These are phyloP conservation scores for Clathrus columnatus DNA, from an alignment of 768 basidiomycete genomes.

Conservation along the genomic window DNA sequence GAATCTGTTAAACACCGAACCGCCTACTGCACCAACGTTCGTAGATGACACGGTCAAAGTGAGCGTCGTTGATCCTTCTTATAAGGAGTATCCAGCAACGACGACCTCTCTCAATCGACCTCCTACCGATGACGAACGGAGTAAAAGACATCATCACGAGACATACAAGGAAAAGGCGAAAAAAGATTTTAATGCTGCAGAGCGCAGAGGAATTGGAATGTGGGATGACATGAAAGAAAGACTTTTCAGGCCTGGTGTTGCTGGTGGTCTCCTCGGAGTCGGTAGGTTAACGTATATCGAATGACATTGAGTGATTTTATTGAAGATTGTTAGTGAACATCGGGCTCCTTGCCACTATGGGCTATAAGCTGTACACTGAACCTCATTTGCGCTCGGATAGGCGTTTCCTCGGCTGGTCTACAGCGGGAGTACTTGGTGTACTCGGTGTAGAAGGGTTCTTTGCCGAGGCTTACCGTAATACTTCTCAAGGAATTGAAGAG, in stretches of 20 bases:
- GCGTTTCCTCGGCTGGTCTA: slow-evolving; percentile 40
- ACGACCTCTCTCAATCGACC: slow-evolving; percentile 6
- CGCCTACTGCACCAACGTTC: slow-evolving; percentile 28
- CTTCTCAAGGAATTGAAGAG: slow-evolving; percentile 48
- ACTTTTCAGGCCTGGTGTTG: slow-evolving; percentile 57
- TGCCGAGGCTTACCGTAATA: slow-evolving; percentile 51
- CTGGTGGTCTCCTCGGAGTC: slow-evolving; percentile 64
- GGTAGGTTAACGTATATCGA: slow-evolving; percentile 45
- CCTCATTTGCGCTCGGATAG: slow-evolving; percentile 54
- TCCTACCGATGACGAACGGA: slow-evolving; percentile 3
- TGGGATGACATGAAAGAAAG: slow-evolving; percentile 45
- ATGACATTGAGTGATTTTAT: not conserved
- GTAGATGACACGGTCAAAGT: slow-evolving; percentile 45
- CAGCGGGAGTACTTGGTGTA: slow-evolving; percentile 47
- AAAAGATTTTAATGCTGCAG: slow-evolving; percentile 32
- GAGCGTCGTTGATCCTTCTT: slow-evolving; percentile 44
- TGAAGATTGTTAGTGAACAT: slow-evolving; percentile 50
- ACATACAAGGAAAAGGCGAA: slow-evolving; percentile 23
- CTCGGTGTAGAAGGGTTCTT: slow-evolving; percentile 55
- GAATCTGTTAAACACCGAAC: slow-evolving; percentile 44
- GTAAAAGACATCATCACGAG: not conserved
- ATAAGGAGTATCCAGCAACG: slow-evolving; percentile 33
- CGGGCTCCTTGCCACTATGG: slow-evolving; percentile 53
- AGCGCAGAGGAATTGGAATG: slow-evolving; percentile 43
- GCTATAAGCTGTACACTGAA: slow-evolving; percentile 54